Conservation (phyloP, 305 asterid genomes). For the Fraxinus xanthoxyloides region DNA sequence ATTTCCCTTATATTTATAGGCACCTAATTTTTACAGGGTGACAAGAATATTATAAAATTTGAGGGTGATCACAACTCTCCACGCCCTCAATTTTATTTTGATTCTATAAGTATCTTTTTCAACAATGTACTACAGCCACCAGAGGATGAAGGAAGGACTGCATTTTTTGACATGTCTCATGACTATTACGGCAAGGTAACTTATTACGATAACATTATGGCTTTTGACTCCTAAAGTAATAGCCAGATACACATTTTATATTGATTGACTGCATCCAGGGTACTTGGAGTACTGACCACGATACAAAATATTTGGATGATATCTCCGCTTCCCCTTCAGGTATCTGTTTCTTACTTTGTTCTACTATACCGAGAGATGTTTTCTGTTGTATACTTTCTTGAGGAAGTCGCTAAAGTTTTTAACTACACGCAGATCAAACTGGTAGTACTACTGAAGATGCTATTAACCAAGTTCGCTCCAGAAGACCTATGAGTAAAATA, state of each 20-base stretch:
- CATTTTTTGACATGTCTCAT: slow-evolving; percentile 53
- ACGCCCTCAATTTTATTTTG: slow-evolving; percentile 91
- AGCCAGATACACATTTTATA: background rate
- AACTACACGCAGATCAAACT: slow-evolving; percentile 39
- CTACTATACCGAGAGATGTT: slow-evolving; percentile 8
- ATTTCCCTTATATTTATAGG: background rate
- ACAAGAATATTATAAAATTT: slow-evolving; percentile 86
- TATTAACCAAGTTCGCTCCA: slow-evolving; percentile 73
- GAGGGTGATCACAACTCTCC: slow-evolving; percentile 97
- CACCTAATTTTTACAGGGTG: slow-evolving; percentile 54
- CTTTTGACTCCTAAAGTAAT: background rate
- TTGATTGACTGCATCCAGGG: slow-evolving; percentile 34
- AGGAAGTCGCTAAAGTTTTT: slow-evolving; percentile 8
- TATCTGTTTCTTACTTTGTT: slow-evolving; percentile 21
- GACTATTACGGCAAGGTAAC: slow-evolving; percentile 62
- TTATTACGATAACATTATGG: slow-evolving; percentile 1
- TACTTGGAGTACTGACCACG: slow-evolving; percentile 53
- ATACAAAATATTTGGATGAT: slow-evolving; percentile 51
- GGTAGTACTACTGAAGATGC: slow-evolving; percentile 75
- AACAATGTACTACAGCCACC: slow-evolving; percentile 87
- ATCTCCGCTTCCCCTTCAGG: slow-evolving; percentile 46
- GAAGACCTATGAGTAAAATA: slow-evolving; percentile 72
- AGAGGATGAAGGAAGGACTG: slow-evolving; percentile 42
- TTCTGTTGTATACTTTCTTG: background rate
- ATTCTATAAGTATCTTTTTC: slow-evolving; percentile 86